phyloP scores from a whole-genome alignment of 2,329 filamentous ascomycete species.

The Sarocladium oryzae region DNA sequence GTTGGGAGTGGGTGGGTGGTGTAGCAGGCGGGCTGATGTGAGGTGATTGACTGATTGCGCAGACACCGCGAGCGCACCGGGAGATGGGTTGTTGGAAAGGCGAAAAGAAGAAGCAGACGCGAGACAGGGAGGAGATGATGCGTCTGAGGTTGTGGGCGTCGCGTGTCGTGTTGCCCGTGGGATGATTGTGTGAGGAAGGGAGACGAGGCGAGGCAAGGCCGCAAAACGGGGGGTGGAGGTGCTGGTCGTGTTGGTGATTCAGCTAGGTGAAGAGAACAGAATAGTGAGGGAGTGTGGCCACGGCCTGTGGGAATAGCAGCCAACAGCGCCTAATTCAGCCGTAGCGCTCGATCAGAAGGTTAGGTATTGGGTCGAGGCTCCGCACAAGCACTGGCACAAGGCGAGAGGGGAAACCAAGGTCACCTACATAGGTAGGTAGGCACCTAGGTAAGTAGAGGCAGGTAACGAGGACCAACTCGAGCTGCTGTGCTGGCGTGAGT shows the following conservation, averaged over 20 bases:
- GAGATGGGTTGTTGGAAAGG: not conserved
- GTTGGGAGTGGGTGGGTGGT: not conserved
- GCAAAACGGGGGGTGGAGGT: slow-evolving; percentile 1
- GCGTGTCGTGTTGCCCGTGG: slow-evolving; percentile 8
- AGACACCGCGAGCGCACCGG: slow-evolving; percentile 4
- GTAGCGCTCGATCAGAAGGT: not conserved
- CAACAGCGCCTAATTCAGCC: no score
- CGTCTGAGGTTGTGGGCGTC: slow-evolving; percentile 6
- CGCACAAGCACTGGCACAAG: not conserved
- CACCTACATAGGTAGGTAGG: no score
- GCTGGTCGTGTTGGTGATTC: no score
- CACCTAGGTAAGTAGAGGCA: no score
- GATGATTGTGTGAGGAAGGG: slow-evolving; percentile 9
- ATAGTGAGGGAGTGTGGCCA: not conserved
- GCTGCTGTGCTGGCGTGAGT: no score
- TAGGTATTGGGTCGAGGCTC: not conserved
- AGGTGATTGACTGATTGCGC: slow-evolving; percentile 2
- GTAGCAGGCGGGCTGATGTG: not conserved
- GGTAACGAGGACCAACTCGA: no score
- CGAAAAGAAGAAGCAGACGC: not conserved
- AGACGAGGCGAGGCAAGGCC: slow-evolving; percentile 7
- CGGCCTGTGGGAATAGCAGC: no score
- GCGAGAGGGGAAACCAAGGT: no score
- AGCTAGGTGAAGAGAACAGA: not conserved
- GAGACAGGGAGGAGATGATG: not conserved